phyloP scores from a whole-genome alignment of 2,329 filamentous ascomycete species.

The Penicillium vulpinum region DNA sequence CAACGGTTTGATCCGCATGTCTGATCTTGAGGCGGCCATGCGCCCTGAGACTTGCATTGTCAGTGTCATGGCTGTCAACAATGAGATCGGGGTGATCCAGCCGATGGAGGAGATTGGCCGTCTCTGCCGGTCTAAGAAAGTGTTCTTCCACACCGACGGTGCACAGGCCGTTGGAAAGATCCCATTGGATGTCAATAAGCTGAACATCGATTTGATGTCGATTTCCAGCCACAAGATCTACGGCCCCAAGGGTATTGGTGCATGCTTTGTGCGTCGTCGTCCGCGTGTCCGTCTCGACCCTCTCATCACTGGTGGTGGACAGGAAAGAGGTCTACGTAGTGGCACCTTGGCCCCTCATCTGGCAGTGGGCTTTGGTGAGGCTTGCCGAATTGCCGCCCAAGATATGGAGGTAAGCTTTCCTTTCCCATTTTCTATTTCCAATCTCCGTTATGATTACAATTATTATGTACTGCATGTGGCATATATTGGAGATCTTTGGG shows the following conservation, averaged over 20 bases:
- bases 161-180: constrained; percentile 99
- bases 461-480: constrained; percentile 85
- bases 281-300: constrained; percentile 93
- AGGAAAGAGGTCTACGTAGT: constrained; percentile 91
- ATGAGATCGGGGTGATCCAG: constrained; percentile 99
- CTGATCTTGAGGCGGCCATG: constrained; percentile 83
- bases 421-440: constrained; percentile 16
- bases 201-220: constrained; percentile 98
- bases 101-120: constrained; percentile 90
- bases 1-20: constrained; percentile 82
- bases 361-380: constrained; percentile 91
- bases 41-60: constrained; percentile 87
- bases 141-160: constrained; percentile 97
- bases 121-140: constrained; percentile 84
- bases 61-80: constrained; percentile 99
- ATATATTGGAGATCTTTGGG: constrained; percentile 72
- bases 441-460: constrained; percentile 42
- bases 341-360: constrained; percentile 88
- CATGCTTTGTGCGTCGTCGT: constrained; percentile 89
- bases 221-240: constrained; percentile 99
- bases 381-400: constrained; percentile 84
- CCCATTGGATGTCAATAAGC: constrained; percentile 90
- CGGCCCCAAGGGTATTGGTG: constrained; percentile 93
- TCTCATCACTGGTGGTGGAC: constrained; percentile 92
- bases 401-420: constrained; percentile 77